Conservation (phyloP, 352 stramenopile genomes). For the Phytopythium delawarense region DNA sequence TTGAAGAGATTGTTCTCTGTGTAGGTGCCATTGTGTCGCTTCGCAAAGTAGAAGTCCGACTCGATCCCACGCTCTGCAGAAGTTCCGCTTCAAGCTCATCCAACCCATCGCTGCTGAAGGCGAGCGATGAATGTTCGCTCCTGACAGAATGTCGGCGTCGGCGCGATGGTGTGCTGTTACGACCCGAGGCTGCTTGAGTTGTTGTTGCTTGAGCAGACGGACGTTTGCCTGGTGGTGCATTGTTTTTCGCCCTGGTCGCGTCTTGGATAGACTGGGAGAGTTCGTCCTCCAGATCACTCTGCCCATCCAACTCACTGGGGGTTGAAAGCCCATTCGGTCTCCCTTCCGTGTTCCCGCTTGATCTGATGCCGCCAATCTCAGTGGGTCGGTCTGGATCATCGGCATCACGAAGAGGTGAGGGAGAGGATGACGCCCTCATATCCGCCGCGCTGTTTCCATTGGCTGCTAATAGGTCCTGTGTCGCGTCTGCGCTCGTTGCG, state of each 20-base stretch:
- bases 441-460: neutral
- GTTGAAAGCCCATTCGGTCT: neutral
- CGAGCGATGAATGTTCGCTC: slow-evolving; percentile 19
- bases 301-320: neutral
- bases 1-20: no score
- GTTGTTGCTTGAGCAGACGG: neutral
- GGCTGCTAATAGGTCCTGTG: neutral
- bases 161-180: neutral
- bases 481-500: neutral
- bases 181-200: neutral
- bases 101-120: slow-evolving; percentile 30
- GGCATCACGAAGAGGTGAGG: neutral
- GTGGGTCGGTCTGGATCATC: neutral
- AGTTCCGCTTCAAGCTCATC: slow-evolving; percentile 51
- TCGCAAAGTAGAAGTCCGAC: neutral
- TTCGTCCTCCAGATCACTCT: neutral
- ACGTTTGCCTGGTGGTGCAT: neutral
- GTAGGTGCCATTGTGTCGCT: neutral
- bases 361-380: neutral
- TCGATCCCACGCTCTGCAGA: slow-evolving; percentile 14
- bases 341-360: neutral
- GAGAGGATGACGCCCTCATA: neutral
- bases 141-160: neutral
- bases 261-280: neutral
- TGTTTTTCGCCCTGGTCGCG: no score